Evolutionary conservation across 495 filamentous ascomycete species (phyloP).

Genomic region (Zalerion maritima): DNA sequence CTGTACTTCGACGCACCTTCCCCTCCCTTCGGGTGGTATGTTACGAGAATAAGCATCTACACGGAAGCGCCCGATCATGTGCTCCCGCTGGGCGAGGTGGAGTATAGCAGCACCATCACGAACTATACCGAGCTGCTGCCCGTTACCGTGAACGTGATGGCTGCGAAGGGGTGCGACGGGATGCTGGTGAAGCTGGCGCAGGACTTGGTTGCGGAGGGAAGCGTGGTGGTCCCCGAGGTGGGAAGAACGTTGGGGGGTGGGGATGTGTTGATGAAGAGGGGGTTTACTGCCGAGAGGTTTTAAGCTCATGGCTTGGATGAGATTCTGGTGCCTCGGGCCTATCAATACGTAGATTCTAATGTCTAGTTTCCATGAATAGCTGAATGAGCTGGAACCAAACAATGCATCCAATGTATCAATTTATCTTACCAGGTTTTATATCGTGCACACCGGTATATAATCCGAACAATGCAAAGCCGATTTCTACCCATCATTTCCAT

Average conservation of each 20-base stretch:
- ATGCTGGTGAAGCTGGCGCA: constrained; percentile 41
- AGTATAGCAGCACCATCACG: constrained; percentile 38
- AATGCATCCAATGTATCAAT: too few relatives aligned
- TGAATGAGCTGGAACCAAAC: too few relatives aligned
- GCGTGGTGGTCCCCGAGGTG: constrained; percentile 29
- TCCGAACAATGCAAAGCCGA: too few relatives aligned
- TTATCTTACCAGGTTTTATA: too few relatives aligned
- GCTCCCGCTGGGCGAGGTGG: constrained; percentile 40
- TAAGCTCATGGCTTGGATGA: too few relatives aligned
- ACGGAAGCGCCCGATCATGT: constrained; percentile 41
- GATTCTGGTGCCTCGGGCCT: too few relatives aligned
- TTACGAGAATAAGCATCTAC: constrained; percentile 29
- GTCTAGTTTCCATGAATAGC: too few relatives aligned
- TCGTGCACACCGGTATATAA: too few relatives aligned
- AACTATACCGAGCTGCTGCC: constrained; percentile 40
- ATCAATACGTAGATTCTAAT: too few relatives aligned
- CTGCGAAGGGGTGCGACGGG: constrained; percentile 46
- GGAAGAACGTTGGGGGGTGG: constrained; percentile 37
- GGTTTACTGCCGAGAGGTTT: too few relatives aligned
- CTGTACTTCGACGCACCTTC: constrained; percentile 16
- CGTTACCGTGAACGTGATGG: constrained; percentile 43
- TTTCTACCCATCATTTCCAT: too few relatives aligned
- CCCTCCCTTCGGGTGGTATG: constrained; percentile 30
- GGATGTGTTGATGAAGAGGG: constrained; percentile 37
- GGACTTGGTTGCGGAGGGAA: constrained; percentile 33